These are phyloP conservation scores for Sphagnum fallax DNA, from an alignment of 228 moss, liverwort and hornwort genomes.

Conservation along the genomic window DNA sequence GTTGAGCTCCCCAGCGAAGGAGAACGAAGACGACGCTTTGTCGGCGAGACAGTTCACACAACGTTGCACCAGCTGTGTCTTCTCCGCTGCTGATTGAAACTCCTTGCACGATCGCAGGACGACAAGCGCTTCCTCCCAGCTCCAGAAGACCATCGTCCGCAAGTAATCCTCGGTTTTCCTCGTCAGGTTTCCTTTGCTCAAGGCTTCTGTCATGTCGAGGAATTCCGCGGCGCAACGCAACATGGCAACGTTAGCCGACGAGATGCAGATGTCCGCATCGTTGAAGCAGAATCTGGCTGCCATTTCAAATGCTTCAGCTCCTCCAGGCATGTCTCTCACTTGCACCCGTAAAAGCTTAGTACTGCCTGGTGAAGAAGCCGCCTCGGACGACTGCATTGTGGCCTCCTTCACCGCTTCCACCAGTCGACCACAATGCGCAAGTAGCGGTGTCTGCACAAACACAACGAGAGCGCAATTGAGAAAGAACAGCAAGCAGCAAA, in stretches of 20 bases:
- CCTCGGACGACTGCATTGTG: slow-evolving; percentile 22
- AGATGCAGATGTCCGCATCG: slow-evolving; percentile 41
- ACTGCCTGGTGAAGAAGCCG: slow-evolving; percentile 15
- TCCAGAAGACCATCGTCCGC: slow-evolving; percentile 74
- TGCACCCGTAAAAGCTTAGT: slow-evolving; percentile 49
- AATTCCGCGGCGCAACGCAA: slow-evolving; percentile 85
- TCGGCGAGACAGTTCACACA: slow-evolving; percentile 68
- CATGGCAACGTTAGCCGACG: slow-evolving; percentile 67
- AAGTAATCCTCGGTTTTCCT: slow-evolving; percentile 64
- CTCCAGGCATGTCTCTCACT: slow-evolving; percentile 74
- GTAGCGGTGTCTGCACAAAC: slow-evolving; percentile 46
- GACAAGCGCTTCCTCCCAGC: slow-evolving; percentile 73
- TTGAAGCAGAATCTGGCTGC: slow-evolving; percentile 67
- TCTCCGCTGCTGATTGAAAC: slow-evolving; percentile 60
- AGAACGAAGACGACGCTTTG: slow-evolving; percentile 40
- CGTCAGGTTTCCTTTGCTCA: slow-evolving; percentile 47
- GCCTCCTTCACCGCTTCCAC: slow-evolving; percentile 57
- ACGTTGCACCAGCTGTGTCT: slow-evolving; percentile 59
- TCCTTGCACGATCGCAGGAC: slow-evolving; percentile 69
- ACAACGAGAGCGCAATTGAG: background rate
- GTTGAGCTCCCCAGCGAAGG: slow-evolving; percentile 38
- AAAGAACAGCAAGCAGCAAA: background rate
- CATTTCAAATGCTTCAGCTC: slow-evolving; percentile 73
- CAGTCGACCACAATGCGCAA: slow-evolving; percentile 59
- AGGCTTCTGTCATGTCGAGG: slow-evolving; percentile 74